phyloP scores from a whole-genome alignment of 805 yeast genomes.

The Ogataea naganishii region DNA sequence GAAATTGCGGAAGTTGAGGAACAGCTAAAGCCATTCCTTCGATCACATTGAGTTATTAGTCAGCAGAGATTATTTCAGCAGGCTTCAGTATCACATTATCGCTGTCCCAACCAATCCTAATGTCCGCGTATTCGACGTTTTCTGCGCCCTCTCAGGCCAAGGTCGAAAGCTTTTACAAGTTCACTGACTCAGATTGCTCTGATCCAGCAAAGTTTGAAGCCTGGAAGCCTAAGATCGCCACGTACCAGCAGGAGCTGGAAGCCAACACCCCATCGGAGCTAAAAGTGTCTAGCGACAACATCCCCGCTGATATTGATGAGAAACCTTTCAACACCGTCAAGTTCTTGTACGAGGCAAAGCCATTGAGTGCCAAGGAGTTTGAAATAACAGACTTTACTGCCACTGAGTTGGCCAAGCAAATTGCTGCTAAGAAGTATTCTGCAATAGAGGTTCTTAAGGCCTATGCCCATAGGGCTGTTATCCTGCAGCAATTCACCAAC shows the following conservation, averaged over 20 bases:
- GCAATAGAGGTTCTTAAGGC: conserved; percentile 51
- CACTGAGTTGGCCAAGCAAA: conserved; percentile 29
- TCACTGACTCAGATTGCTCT: conserved; percentile 22
- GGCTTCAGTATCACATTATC: too few relatives aligned
- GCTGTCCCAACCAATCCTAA: too few relatives aligned
- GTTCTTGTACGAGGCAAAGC: conserved; percentile 24
- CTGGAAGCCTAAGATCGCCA: conserved; percentile 39
- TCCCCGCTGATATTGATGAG: conserved; percentile 26
- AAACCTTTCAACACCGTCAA: conserved; percentile 27
- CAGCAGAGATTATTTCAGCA: too few relatives aligned
- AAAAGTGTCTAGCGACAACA: conserved; percentile 20
- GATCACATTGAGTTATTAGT: too few relatives aligned
- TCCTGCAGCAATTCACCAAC: conserved; percentile 55
- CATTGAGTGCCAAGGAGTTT: conserved; percentile 26
- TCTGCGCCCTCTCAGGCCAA: conserved; percentile 1
- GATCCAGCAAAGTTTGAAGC: conserved; percentile 31
- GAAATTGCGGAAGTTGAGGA: too few relatives aligned
- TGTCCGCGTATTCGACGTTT: too few relatives aligned
- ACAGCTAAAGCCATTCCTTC: too few relatives aligned
- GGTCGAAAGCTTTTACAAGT: conserved; percentile 19
- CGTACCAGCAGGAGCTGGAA: conserved; percentile 25
- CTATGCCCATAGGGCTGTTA: conserved; percentile 54
- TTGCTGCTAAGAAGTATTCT: conserved; percentile 37
- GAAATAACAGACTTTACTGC: conserved; percentile 37
- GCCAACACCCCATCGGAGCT: conserved; percentile 17